These are phyloP conservation scores for Aspergillus haitiensis DNA, from an alignment of 495 filamentous ascomycete genomes.

Conservation along the genomic window DNA sequence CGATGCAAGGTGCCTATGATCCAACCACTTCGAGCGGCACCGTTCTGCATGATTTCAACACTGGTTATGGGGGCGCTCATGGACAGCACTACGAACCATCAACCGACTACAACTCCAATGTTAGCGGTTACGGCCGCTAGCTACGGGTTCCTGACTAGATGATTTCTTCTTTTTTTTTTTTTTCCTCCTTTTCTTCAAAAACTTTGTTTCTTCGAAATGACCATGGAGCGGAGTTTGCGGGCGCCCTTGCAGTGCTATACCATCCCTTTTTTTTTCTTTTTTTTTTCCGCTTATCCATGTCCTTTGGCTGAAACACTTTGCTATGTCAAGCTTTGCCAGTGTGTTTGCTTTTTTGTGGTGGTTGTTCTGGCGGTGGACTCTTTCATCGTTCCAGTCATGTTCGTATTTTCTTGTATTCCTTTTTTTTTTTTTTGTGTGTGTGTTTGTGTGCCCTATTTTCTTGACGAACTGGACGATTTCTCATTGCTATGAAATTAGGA, in stretches of 20 bases:
- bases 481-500: slow-evolving; percentile 10
- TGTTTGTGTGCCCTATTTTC: background rate
- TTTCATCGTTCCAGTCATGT: slow-evolving; percentile 8
- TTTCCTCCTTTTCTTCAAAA: background rate
- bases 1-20: slow-evolving; percentile 42
- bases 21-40: slow-evolving; percentile 38
- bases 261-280: slow-evolving; percentile 21
- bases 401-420: slow-evolving; percentile 5
- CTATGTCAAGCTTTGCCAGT: background rate
- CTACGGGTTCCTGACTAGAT: background rate
- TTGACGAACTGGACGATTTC: slow-evolving; percentile 9
- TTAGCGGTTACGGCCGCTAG: slow-evolving; percentile 32
- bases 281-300: background rate
- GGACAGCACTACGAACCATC: slow-evolving; percentile 42
- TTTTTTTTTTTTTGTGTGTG: no score
- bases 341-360: slow-evolving; percentile 9
- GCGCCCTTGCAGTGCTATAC: slow-evolving; percentile 29
- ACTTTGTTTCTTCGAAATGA: slow-evolving; percentile 33
- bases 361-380: background rate
- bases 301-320: background rate
- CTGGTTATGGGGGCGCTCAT: slow-evolving; percentile 48
- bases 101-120: slow-evolving; percentile 27
- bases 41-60: slow-evolving; percentile 46
- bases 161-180: slow-evolving; percentile 15
- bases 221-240: slow-evolving; percentile 43